These are phyloP conservation scores for Pterocarpus macrocarpus DNA, from an alignment of 306 rosid species.

Conservation along the genomic window DNA sequence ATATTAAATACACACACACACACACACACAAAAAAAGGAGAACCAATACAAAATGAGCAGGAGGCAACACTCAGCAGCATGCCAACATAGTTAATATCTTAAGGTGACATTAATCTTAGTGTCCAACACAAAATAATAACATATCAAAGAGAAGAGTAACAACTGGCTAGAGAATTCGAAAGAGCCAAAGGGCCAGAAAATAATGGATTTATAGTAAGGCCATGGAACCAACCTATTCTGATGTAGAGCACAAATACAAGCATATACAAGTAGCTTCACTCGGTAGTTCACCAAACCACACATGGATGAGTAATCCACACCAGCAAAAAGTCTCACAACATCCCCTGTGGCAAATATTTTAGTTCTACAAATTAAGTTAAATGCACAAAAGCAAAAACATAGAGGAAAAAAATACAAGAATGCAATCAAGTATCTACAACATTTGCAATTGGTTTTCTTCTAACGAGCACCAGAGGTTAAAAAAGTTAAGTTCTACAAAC, in stretches of 20 bases:
- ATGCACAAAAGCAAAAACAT: neutral
- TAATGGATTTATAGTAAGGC: neutral
- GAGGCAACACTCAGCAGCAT: neutral
- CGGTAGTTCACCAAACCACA: slow-evolving; percentile 71
- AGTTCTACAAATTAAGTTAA: slow-evolving; percentile 9
- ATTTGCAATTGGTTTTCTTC: slow-evolving; percentile 24
- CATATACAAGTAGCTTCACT: slow-evolving; percentile 66
- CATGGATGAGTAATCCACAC: slow-evolving; percentile 63
- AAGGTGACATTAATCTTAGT: neutral
- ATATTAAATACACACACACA: too few relatives aligned
- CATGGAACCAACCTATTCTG: slow-evolving; percentile 67
- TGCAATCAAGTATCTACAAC: slow-evolving; percentile 19
- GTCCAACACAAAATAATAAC: neutral
- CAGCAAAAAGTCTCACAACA: slow-evolving; percentile 64
- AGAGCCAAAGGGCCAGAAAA: slow-evolving; percentile 1
- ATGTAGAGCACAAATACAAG: slow-evolving; percentile 74
- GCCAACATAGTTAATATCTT: neutral
- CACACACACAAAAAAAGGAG: too few relatives aligned
- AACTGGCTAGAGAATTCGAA: neutral
- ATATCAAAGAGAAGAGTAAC: neutral
- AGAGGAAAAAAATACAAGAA: neutral
- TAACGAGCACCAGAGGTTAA: neutral
- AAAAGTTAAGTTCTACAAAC: neutral
- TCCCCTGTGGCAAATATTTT: slow-evolving; percentile 64
- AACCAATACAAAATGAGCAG: neutral